Evolutionary conservation across 768 basidiomycete species (phyloP).

Genomic region (Podaxis sp.): DNA sequence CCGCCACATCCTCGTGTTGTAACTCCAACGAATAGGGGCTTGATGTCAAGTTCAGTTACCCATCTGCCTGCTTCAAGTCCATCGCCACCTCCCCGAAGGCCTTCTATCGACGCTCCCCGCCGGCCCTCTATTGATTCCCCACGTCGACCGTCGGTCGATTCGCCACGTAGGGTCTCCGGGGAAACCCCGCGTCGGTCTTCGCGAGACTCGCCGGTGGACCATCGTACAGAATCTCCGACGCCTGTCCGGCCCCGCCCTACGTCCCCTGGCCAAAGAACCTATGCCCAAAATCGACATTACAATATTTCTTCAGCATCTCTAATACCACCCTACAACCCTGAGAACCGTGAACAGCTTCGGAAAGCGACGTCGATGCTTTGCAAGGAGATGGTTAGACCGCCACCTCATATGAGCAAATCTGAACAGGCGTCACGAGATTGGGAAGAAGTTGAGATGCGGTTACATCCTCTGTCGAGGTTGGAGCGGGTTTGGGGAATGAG

Average conservation of each 20-base stretch:
- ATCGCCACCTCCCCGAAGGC: constrained; percentile 30
- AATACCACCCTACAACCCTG: constrained; percentile 44
- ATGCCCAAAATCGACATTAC: constrained; percentile 52
- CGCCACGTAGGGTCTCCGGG: constrained; percentile 18
- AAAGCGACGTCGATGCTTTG: constrained; percentile 62
- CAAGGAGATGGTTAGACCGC: constrained; percentile 62
- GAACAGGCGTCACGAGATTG: constrained; percentile 55
- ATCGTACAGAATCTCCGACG: constrained; percentile 27
- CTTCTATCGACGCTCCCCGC: constrained; percentile 33
- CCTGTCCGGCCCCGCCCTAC: constrained; percentile 40
- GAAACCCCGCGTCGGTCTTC: constrained; percentile 34
- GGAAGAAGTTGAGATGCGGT: constrained; percentile 73
- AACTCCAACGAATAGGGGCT: constrained; percentile 40
- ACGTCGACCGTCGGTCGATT: constrained; percentile 39
- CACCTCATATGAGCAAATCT: constrained; percentile 50
- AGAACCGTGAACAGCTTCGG: constrained; percentile 68
- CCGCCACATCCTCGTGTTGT: constrained; percentile 35
- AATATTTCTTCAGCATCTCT: constrained; percentile 60
- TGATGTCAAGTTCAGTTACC: constrained; percentile 48
- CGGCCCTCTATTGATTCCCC: constrained; percentile 18
- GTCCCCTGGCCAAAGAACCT: constrained; percentile 47
- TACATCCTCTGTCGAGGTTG: constrained; percentile 57
- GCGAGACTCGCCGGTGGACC: constrained; percentile 27
- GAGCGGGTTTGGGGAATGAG: constrained; percentile 79
- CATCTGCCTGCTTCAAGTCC: constrained; percentile 43